These are phyloP conservation scores for Sporisorium iseilematis-ciliati DNA, from an alignment of 1,284 basidiomycete species.

Conservation along the genomic window DNA sequence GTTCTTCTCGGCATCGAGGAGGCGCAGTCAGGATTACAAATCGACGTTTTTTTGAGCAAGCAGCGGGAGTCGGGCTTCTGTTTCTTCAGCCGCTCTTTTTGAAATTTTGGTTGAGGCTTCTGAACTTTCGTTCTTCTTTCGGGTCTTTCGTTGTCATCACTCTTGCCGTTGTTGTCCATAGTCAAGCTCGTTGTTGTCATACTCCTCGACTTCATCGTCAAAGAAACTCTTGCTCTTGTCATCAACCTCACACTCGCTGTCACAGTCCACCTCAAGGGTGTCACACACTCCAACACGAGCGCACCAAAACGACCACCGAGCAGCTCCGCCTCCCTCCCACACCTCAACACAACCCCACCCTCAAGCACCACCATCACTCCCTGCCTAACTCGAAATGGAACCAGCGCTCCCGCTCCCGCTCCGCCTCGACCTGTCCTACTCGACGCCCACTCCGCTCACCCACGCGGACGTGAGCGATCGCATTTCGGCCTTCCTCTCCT, in stretches of 20 bases:
- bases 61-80: constrained; percentile 1
- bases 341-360: neutral
- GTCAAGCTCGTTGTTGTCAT: too few relatives aligned
- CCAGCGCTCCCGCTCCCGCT: constrained; percentile 38
- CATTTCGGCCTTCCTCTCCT: constrained; percentile 31
- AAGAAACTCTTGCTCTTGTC: too few relatives aligned
- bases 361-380: neutral
- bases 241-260: too few relatives aligned
- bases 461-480: constrained; percentile 16
- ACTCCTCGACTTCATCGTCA: too few relatives aligned
- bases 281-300: too few relatives aligned
- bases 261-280: too few relatives aligned
- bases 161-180: neutral
- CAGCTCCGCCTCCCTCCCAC: neutral
- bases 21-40: constrained; percentile 25
- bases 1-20: neutral
- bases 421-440: constrained; percentile 20
- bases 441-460: neutral
- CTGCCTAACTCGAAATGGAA: constrained; percentile 28
- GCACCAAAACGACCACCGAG: too few relatives aligned
- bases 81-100: neutral
- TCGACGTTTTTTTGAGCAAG: neutral
- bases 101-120: neutral
- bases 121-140: too few relatives aligned
- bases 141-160: neutral